Evolutionary conservation across 768 basidiomycete genomes (phyloP), one percentile per base, ranked within the genome.

Genomic region (Strobilomyces dryophilus): DNA sequence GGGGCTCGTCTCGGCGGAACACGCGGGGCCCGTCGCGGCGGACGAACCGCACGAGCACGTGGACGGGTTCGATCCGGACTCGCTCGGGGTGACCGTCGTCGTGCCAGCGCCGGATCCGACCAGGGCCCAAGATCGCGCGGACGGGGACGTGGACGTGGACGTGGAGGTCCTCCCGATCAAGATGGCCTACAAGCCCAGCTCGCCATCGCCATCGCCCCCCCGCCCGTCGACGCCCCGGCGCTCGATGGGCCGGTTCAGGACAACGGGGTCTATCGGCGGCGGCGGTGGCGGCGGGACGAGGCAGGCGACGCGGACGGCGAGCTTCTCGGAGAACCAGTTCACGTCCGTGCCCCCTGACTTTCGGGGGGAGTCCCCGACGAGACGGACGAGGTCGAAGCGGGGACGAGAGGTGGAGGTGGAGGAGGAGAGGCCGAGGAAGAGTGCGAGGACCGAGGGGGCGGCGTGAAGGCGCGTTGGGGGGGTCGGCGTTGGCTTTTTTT

Each of bases 331-430:
- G 47, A 82, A 80, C 53, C 64, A 63, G 45, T 82, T 82, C 31
- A 80, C 74, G 31, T 74, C 76, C 0, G 78, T 82, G 7, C 62
- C 75, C 1, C 64, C 67, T 14, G 58, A 64, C 27, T 79, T 64
- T 41, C 53, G 69, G n/a, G 58, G 58, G 0, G 59, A 58, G 51
- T 69, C 67, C 17, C 67, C 67, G 18, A 45, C 69, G n/a, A 60
- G 69, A 3, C 69, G 54, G 54, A 58, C 69, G n/a, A 62, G 29
- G 54, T 61, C 55, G 17, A 69, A 69, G 52, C 60, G 67, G 5
- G 56, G 50, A 5, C 54, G 68, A 34, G 63, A 65, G 1, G 45
- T 24, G 40, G 55, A 54, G 32, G 0, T 21, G 2, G 67, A 71
- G 9, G 31, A 27, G 3, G 58, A 29, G 2, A 58, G 56, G 12